Evolutionary conservation across 2,329 filamentous ascomycete genomes (phyloP), one percentile per base, ranked within the genome.

Genomic region (Macrophomina pseudophaseolina): DNA sequence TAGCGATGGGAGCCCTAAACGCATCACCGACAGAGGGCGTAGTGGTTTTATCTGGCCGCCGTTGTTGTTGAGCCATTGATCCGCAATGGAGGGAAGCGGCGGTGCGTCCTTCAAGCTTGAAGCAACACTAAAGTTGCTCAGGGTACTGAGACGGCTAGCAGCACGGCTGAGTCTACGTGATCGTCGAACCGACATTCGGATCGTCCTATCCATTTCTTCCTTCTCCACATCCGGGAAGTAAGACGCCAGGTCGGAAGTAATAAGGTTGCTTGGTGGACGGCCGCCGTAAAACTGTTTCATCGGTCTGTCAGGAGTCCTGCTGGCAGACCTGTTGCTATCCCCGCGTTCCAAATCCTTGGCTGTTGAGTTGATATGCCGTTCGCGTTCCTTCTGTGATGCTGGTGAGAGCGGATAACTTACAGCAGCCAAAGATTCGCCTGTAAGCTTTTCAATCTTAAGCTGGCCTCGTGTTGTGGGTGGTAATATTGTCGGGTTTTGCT

Each of bases 221-320:
- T 92, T 90, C 59, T 94, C 89, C 73, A 98, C 94, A 74, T 97
- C 93, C 0, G 95, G 95, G 84, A 99, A 99, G 83, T 98, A 99
- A 0, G 94, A 97, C 1, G 93, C 95, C 68, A 99, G 83, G 76
- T 99, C 95, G 28, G 95, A 97, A 32, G 94, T 94, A 75, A 99
- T 99, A 76, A 99, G 87, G 82, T 99, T 95, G 81, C 94, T 98
- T 1, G 95, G 95, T 18, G 95, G 95, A 72, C 95, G 87, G 70
- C 95, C 89, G 40, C 94, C 94, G 73, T 96, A 95, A 80, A 98
- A 98, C 70, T 91, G 90, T 70, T 91, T 89, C 53, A 94, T 82
- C 33, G 88, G 83, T 35, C 82, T 74, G 62, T 81, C 82, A 44
- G 81, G 80, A 33, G 80, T 78, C 14, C 74, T 72, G 68, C 80